A percentile compares a stretch with the other conserved stretches of the same genome.
phyloP scores from a whole-genome alignment of 2,329 filamentous ascomycete species.

The Apiospora saccharicola region DNA sequence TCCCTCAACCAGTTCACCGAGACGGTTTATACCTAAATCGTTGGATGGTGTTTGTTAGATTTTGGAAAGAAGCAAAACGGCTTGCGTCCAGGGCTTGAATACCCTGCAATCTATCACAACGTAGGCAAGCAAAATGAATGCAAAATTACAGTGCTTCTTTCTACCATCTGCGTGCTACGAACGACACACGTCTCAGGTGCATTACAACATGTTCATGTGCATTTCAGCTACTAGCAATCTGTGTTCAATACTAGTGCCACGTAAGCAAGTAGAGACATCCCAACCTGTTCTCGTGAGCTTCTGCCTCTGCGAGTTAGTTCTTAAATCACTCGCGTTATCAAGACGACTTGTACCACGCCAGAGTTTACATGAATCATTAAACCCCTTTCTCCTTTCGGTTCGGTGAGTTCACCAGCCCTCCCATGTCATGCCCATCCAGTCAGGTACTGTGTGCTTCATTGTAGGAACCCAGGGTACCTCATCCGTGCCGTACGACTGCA shows the following conservation, averaged over 20 bases:
- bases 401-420: background rate
- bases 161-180: no score
- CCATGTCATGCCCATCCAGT: slow-evolving; percentile 63
- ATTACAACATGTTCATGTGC: background rate
- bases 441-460: slow-evolving; percentile 63
- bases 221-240: background rate
- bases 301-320: background rate
- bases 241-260: background rate
- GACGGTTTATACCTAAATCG: slow-evolving; percentile 69
- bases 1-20: slow-evolving; percentile 75
- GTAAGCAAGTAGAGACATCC: background rate
- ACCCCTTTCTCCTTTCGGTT: background rate
- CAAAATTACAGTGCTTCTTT: background rate
- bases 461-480: slow-evolving; percentile 84
- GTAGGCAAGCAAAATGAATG: background rate
- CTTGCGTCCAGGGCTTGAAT: background rate
- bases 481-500: slow-evolving; percentile 66
- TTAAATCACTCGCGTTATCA: background rate
- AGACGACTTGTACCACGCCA: background rate
- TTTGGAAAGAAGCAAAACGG: background rate
- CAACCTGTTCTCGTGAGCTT: background rate
- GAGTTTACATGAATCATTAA: background rate
- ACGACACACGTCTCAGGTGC: background rate
- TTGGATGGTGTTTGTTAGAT: no score
- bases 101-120: background rate